Conservation (phyloP, 129 eudicot genomes). For the Pseudognaphalium luteoalbum region DNA sequence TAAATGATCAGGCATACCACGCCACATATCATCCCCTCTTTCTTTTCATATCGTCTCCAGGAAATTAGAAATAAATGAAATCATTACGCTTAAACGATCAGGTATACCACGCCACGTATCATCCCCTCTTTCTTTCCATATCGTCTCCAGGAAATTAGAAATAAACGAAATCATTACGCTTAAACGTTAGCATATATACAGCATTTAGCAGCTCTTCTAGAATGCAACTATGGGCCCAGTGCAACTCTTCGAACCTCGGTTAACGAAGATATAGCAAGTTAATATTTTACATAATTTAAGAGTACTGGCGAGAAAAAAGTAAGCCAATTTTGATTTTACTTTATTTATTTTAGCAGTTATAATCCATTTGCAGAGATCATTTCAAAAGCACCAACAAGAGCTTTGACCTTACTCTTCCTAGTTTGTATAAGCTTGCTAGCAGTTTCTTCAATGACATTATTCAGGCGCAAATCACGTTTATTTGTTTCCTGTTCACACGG, state of each 20-base stretch:
- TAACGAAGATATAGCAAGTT: neutral
- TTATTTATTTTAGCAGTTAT: neutral
- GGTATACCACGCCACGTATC: too few species aligned
- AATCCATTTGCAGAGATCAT: neutral
- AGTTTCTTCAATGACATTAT: slow-evolving; percentile 60
- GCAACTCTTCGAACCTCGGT: neutral
- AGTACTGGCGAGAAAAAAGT: neutral
- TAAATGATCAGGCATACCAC: too few species aligned
- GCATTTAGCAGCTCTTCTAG: neutral
- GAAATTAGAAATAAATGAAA: too few species aligned
- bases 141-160: neutral
- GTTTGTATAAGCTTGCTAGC: slow-evolving; percentile 51
- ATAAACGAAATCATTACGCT: neutral
- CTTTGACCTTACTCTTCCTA: slow-evolving; percentile 66
- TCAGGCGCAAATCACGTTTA: slow-evolving; percentile 18
- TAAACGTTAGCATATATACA: neutral
- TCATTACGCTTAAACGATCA: too few species aligned
- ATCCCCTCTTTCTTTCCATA: too few species aligned
- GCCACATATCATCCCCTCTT: too few species aligned
- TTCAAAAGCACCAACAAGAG: slow-evolving; percentile 49
- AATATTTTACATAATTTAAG: neutral
- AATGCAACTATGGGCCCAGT: neutral
- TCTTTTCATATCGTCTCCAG: too few species aligned
- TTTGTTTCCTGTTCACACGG: slow-evolving; percentile 19
- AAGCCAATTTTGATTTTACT: neutral